Percentiles rank a stretch among this genome's conserved stretches.
phyloP scores from a whole-genome alignment of 1,284 basidiomycete genomes.

The Heterobasidion annosum region DNA sequence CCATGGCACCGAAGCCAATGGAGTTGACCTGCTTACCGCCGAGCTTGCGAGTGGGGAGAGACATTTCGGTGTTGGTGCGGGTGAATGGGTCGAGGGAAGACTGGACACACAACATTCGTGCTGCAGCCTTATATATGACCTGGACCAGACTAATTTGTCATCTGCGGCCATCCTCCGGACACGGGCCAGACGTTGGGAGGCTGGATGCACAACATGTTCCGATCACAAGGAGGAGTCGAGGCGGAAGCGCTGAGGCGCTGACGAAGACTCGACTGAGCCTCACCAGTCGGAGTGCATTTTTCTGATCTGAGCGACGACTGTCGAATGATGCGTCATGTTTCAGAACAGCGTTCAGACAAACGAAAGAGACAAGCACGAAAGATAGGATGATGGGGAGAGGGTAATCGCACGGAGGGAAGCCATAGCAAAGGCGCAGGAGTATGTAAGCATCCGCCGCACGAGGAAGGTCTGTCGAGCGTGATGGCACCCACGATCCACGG shows the following conservation, averaged over 20 bases:
- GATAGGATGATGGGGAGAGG: too few relatives aligned
- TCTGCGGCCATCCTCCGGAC: background rate
- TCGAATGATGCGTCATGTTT: too few relatives aligned
- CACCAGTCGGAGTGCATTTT: background rate
- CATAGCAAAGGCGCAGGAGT: too few relatives aligned
- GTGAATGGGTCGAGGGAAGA: background rate
- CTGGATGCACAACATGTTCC: background rate
- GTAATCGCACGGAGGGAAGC: too few relatives aligned
- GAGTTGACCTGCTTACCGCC: constrained; percentile 14
- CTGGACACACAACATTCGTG: background rate
- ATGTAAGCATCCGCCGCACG: too few relatives aligned
- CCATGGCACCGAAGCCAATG: constrained; percentile 21
- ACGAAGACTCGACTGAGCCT: background rate
- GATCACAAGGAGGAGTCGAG: background rate
- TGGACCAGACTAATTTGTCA: background rate
- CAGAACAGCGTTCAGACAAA: too few relatives aligned
- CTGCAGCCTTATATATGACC: background rate
- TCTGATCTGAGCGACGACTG: too few relatives aligned
- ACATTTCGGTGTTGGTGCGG: constrained; percentile 1
- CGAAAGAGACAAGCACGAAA: too few relatives aligned
- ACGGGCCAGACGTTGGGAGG: background rate
- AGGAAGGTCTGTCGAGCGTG: too few relatives aligned
- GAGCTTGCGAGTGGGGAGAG: constrained; percentile 16
- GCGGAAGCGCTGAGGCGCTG: background rate
- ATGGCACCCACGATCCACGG: too few relatives aligned